Evolutionary conservation across 1,284 basidiomycete genomes (phyloP).

Genomic region (Phenoliferia sp.): DNA sequence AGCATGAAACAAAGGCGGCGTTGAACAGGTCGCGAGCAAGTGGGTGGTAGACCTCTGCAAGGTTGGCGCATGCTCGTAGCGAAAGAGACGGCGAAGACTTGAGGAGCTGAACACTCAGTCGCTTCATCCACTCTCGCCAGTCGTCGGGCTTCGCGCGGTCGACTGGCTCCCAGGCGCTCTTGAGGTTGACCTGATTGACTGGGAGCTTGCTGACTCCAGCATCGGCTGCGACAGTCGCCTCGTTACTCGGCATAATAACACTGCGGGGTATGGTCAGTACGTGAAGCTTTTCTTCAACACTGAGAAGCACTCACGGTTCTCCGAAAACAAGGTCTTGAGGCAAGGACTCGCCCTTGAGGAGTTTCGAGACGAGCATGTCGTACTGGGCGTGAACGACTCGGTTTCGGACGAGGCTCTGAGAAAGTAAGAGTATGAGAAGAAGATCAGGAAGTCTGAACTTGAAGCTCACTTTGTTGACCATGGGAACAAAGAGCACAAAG

Average conservation of each 20-base stretch:
- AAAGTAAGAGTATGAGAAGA: neutral
- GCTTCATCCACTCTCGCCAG: slow-evolving; percentile 95
- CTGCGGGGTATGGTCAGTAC: slow-evolving; percentile 1
- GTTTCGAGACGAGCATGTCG: slow-evolving; percentile 79
- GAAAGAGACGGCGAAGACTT: slow-evolving; percentile 97
- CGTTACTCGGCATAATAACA: slow-evolving; percentile 37
- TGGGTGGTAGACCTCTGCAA: slow-evolving; percentile 87
- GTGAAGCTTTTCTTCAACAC: neutral
- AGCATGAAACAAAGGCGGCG: slow-evolving; percentile 96
- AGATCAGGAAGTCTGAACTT: neutral
- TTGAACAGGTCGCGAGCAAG: slow-evolving; percentile 95
- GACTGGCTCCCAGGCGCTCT: slow-evolving; percentile 92
- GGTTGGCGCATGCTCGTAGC: slow-evolving; percentile 86
- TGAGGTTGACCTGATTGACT: slow-evolving; percentile 96
- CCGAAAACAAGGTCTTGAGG: slow-evolving; percentile 55
- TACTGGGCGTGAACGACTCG: slow-evolving; percentile 81
- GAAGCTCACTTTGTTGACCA: slow-evolving; percentile 78
- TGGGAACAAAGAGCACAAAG: slow-evolving; percentile 95
- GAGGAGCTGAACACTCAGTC: slow-evolving; percentile 92
- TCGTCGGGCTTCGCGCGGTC: slow-evolving; percentile 59
- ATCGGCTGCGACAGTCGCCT: slow-evolving; percentile 46
- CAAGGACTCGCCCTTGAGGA: slow-evolving; percentile 86
- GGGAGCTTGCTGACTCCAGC: slow-evolving; percentile 82
- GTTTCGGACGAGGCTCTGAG: slow-evolving; percentile 68
- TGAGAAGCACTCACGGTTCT: slow-evolving; percentile 40